These are phyloP conservation scores for Rubroboletus pulcherrimus DNA, from an alignment of 768 basidiomycete species.

Conservation along the genomic window DNA sequence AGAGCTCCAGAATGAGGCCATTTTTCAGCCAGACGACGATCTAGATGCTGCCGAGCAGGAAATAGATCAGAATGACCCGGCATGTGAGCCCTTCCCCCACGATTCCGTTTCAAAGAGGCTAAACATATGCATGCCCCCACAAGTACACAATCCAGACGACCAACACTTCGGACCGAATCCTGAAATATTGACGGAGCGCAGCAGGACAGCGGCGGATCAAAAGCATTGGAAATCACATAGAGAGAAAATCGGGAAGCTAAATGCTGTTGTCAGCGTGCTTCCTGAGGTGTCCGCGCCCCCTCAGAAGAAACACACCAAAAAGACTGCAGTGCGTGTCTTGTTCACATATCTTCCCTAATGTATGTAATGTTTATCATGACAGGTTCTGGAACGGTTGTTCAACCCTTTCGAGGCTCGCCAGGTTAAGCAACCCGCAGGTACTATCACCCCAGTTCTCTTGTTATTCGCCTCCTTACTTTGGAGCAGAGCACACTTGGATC, in stretches of 20 bases:
- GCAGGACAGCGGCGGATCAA: conserved; percentile 50
- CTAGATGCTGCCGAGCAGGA: conserved; percentile 28
- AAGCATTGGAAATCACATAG: conserved; percentile 53
- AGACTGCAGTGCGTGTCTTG: conserved; percentile 19
- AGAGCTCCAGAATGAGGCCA: conserved; percentile 1
- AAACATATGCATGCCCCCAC: not conserved
- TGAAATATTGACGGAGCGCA: conserved; percentile 43
- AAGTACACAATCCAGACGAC: conserved; percentile 54
- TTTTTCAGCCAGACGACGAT: conserved; percentile 19
- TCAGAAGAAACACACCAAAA: conserved; percentile 25
- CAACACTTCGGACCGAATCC: conserved; percentile 69
- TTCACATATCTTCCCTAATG: not conserved
- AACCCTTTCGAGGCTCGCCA: conserved; percentile 53
- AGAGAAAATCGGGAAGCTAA: conserved; percentile 50
- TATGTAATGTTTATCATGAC: not conserved
- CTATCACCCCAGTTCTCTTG: not conserved
- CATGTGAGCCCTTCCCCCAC: conserved; percentile 7
- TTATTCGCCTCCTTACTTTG: conserved; percentile 4
- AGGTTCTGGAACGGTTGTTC: conserved; percentile 59
- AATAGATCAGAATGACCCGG: conserved; percentile 26
- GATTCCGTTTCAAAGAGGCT: not conserved
- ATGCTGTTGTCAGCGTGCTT: conserved; percentile 42
- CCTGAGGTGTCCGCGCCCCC: conserved; percentile 39
- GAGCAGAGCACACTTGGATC: conserved; percentile 46
- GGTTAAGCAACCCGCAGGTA: conserved; percentile 52